These are phyloP conservation scores for Solanum sejunctum DNA, from an alignment of 257 asterid species.

Conservation along the genomic window DNA sequence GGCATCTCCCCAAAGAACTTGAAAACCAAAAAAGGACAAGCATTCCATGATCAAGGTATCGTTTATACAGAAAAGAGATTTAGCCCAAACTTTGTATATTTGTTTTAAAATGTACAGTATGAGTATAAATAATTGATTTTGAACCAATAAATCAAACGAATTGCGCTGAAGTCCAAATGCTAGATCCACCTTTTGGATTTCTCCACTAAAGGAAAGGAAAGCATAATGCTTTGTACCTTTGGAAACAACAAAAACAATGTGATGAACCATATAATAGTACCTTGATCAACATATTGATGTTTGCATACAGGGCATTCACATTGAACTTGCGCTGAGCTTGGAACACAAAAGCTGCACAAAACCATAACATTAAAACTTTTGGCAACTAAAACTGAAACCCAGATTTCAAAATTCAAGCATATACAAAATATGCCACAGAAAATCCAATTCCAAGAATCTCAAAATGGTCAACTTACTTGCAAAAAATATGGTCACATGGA, in stretches of 20 bases:
- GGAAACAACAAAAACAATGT: neutral
- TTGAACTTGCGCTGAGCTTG: conserved; percentile 12
- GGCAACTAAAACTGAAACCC: neutral
- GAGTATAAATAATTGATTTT: neutral
- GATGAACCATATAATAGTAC: conserved; percentile 7
- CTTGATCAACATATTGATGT: conserved; percentile 28
- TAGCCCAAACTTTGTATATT: neutral
- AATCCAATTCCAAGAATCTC: neutral
- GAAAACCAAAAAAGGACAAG: neutral
- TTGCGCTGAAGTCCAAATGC: no score
- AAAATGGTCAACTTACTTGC: conserved; percentile 45
- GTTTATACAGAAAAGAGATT: neutral
- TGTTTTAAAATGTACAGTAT: neutral
- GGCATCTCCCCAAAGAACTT: neutral
- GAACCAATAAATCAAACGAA: neutral
- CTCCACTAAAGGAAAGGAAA: no score
- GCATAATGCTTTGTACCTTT: neutral
- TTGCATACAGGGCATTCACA: conserved; percentile 65
- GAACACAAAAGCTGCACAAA: conserved; percentile 41
- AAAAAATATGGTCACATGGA: conserved; percentile 81
- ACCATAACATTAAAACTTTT: neutral
- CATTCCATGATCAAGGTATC: neutral
- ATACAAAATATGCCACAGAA: neutral
- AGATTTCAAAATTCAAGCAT: neutral
- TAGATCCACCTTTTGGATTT: no score